Conservation (phyloP, 1,284 basidiomycete species). For the Ustilago xerochloae region DNA sequence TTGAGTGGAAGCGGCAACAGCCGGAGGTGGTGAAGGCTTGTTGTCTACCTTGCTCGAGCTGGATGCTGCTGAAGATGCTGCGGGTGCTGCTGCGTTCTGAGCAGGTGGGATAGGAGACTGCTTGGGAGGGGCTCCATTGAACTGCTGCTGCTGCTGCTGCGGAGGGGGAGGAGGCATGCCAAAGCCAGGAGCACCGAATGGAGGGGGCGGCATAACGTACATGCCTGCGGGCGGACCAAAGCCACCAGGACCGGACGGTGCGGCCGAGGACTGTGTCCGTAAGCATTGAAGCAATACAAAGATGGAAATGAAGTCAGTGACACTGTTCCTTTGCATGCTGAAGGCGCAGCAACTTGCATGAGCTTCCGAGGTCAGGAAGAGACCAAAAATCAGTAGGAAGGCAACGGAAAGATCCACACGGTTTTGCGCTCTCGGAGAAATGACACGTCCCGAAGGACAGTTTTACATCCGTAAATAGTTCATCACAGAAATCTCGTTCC, state of each 20-base stretch:
- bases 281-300: background rate
- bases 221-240: constrained; percentile 21
- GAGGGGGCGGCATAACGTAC: constrained; percentile 37
- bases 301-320: constrained; percentile 4
- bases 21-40: constrained; percentile 22
- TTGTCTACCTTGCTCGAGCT: background rate
- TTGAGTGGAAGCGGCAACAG: constrained; percentile 9
- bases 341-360: background rate
- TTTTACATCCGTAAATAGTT: constrained; percentile 76
- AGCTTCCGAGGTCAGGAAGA: constrained; percentile 1
- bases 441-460: constrained; percentile 71
- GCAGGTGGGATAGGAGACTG: constrained; percentile 11
- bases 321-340: background rate
- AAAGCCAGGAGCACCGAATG: constrained; percentile 8
- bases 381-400: constrained; percentile 75
- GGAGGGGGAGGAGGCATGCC: constrained; percentile 39
- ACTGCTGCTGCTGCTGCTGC: constrained; percentile 30
- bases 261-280: constrained; percentile 31
- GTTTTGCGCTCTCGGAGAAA: constrained; percentile 77
- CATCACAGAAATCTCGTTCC: constrained; percentile 28
- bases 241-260: constrained; percentile 18
- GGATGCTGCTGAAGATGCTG: constrained; percentile 16
- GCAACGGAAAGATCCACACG: constrained; percentile 80
- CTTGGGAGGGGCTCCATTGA: constrained; percentile 23
- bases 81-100: constrained; percentile 19